Evolutionary conservation across 2,329 filamentous ascomycete genomes (phyloP), one percentile per base, ranked within the genome.

Genomic region (Aureobasidium vineae): DNA sequence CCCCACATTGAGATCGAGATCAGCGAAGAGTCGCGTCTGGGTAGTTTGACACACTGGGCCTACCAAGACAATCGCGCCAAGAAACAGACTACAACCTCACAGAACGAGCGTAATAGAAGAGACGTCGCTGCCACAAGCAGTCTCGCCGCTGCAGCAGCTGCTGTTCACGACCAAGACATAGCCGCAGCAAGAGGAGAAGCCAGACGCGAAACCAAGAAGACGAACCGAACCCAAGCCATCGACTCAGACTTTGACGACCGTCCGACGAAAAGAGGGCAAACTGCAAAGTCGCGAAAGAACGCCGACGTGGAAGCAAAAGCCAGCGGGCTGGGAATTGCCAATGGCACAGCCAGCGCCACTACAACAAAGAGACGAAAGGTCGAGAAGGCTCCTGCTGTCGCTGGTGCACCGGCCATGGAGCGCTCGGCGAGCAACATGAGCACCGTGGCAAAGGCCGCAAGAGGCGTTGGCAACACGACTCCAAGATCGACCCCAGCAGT

Each of bases 11-110:
- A 96, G 70, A 83, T 84, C 68, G 95, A 99, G 77, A 91, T 99
- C 74, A 96, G 91, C 78, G 92, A 97, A 69, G 92, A 98, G 78
- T 92, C 95, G 65, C 91, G 96, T 78, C 89, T 92, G 80, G 95
- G 96, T 61, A 98, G 92, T 78, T 85, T 88, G 67, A 91, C 87
- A 63, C 95, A 99, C 77, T 99, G 95, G 95, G 95, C 94, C 57
- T 98, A 98, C 76, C 90, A 91, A 23, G 90, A 94, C 74, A 89
- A 94, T 70, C 84, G 87, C 65, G 77, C 81, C 65, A 83, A 84
- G 70, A 87, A 86, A 72, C 71, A 73, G 63, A 78, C 78, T 15
- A 73, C 80, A 65, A 78, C 78, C 2, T 81, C 84, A n/a, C 81
- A 85, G 28, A 87, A 88, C 38, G 91, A 96, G 75, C 84, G 89